A percentile compares a stretch with the other conserved stretches of the same genome.
phyloP scores from a whole-genome alignment of 352 stramenopile genomes.

The Pythium rhizo-oryzae region DNA sequence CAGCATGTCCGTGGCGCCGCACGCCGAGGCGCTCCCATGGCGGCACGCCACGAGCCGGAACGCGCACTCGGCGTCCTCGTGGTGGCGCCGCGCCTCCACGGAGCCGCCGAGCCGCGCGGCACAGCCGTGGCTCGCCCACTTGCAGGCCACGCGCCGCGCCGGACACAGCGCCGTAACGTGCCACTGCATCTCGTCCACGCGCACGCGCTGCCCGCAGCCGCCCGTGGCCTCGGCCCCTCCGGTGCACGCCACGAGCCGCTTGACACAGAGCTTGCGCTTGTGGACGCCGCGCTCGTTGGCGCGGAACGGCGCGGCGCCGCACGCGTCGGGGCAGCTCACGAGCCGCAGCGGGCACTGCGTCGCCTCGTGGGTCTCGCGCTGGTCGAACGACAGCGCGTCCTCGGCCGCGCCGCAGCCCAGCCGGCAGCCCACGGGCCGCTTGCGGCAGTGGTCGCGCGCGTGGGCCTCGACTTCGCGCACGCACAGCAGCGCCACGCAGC shows the following conservation, averaged over 20 bases:
- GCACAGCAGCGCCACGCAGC: constrained; percentile 44
- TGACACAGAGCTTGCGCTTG: constrained; percentile 45
- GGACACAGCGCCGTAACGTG: constrained; percentile 58
- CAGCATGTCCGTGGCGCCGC: constrained; percentile 45
- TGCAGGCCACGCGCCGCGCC: constrained; percentile 47
- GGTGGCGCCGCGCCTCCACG: constrained; percentile 41
- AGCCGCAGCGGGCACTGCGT: constrained; percentile 47
- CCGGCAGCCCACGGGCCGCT: constrained; percentile 52
- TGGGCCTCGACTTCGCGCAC: constrained; percentile 45
- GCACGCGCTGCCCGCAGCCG: constrained; percentile 53
- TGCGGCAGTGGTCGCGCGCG: constrained; percentile 57
- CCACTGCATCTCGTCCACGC: constrained; percentile 59
- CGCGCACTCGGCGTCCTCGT: constrained; percentile 62
- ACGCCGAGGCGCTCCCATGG: constrained; percentile 35
- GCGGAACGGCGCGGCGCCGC: constrained; percentile 42
- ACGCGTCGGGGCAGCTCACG: constrained; percentile 40
- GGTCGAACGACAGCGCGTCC: constrained; percentile 40
- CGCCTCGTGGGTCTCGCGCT: constrained; percentile 54
- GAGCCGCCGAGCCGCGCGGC: constrained; percentile 41
- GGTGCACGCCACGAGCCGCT: constrained; percentile 52
- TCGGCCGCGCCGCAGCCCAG: constrained; percentile 41
- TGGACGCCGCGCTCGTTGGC: constrained; percentile 49
- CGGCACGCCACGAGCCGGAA: constrained; percentile 53
- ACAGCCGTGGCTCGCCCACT: constrained; percentile 58
- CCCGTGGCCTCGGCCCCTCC: constrained; percentile 17